phyloP scores from a whole-genome alignment of 1,284 basidiomycete species.

The Apiotrichum siamense region DNA sequence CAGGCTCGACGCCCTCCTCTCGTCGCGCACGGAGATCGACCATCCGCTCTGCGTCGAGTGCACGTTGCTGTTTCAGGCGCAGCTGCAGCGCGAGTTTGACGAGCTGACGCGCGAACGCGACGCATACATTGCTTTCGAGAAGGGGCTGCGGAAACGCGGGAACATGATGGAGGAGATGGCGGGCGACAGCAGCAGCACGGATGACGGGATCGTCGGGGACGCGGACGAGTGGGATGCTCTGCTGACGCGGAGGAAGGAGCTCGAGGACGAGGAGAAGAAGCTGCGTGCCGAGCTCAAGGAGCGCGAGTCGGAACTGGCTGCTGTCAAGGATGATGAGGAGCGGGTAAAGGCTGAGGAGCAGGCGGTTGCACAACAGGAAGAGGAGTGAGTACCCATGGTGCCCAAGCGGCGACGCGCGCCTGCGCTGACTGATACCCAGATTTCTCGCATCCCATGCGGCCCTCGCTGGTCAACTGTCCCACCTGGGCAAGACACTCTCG shows the following conservation, averaged over 20 bases:
- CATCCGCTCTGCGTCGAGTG: conserved; percentile 96
- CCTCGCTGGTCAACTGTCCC: conserved; percentile 17
- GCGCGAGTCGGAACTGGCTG: conserved; percentile 65
- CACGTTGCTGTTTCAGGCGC: conserved; percentile 70
- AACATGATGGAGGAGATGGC: conserved; percentile 11
- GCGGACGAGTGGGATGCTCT: conserved; percentile 54
- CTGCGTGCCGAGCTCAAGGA: conserved; percentile 38
- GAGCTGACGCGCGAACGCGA: conserved; percentile 87
- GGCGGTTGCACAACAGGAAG: conserved; percentile 67
- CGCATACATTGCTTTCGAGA: conserved; percentile 86
- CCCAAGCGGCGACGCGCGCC: no score
- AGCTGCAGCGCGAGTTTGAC: conserved; percentile 75
- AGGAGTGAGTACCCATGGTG: conserved; percentile 41
- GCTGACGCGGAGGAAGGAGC: conserved; percentile 49
- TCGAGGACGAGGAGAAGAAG: conserved; percentile 65
- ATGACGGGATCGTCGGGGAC: conserved; percentile 50
- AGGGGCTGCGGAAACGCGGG: conserved; percentile 54
- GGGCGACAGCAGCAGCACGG: conserved; percentile 46
- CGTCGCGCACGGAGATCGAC: conserved; percentile 74
- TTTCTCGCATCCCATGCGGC: conserved; percentile 32
- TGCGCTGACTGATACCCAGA: conserved; percentile 51
- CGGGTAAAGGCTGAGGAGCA: conserved; percentile 67
- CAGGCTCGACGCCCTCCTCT: conserved; percentile 67
- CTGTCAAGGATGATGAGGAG: conserved; percentile 66
- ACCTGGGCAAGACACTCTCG: conserved; percentile 19